A percentile compares a stretch with the other conserved stretches of the same genome.
Conservation (phyloP, 2,329 filamentous ascomycete genomes). For the Colletotrichum sansevieriae region DNA sequence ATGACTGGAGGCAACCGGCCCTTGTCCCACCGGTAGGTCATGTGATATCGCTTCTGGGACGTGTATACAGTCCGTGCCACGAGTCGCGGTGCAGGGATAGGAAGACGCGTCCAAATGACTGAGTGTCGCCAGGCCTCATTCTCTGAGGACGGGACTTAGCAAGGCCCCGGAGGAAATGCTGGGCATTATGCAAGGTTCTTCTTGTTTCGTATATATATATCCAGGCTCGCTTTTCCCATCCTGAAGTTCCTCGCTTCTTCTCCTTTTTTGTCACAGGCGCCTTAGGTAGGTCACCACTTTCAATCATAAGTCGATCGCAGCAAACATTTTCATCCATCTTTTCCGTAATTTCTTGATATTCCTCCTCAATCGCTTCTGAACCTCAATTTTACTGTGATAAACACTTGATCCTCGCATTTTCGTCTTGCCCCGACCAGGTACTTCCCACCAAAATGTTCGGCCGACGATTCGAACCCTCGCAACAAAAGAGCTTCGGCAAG, state of each 20-base stretch:
- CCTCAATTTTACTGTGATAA: not conserved
- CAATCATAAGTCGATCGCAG: conserved; percentile 17
- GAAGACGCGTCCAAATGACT: conserved; percentile 40
- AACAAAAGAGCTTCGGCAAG: conserved; percentile 66
- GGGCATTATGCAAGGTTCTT: conserved; percentile 37
- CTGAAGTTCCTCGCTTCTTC: conserved; percentile 38
- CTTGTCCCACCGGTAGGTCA: conserved; percentile 5
- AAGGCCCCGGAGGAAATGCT: conserved; percentile 28
- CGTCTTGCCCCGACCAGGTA: not conserved
- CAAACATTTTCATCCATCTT: conserved; percentile 13
- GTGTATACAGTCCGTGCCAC: not conserved
- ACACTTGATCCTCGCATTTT: not conserved
- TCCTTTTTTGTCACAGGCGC: conserved; percentile 43
- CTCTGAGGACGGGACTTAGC: conserved; percentile 15
- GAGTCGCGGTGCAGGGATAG: not conserved
- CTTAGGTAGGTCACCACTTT: conserved; percentile 50
- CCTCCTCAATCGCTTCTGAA: not conserved
- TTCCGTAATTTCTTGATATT: conserved; percentile 3
- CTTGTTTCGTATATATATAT: conserved; percentile 38
- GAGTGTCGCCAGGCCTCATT: conserved; percentile 38
- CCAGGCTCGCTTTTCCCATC: conserved; percentile 35
- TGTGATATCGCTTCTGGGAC: conserved; percentile 25
- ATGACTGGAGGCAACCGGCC: conserved; percentile 30
- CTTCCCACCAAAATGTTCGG: conserved; percentile 59
- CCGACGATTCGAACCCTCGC: conserved; percentile 59